Evolutionary conservation across 2,329 filamentous ascomycete genomes (phyloP), one percentile per base, ranked within the genome.

Genomic region (Neoascochyta sp.): DNA sequence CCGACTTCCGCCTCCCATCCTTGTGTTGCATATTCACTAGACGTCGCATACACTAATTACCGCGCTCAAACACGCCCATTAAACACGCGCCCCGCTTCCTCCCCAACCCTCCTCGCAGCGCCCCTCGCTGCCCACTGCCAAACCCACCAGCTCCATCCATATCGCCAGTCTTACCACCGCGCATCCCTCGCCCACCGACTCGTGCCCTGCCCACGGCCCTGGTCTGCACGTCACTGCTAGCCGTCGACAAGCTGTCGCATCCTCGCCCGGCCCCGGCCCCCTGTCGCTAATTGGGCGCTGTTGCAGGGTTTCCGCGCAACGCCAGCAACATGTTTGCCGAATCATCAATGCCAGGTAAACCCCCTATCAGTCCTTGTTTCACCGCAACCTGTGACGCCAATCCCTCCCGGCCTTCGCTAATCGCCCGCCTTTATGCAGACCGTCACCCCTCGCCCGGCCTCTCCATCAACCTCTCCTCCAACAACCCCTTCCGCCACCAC

Each of bases 401-500:
- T 30, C 17, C 18, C 18, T 10, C 7, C 24, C 15, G 13, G 10
- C 15, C 18, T 27, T 30, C 22, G 37, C 54, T 58, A 51, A 56
- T 53, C 45, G 36, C 38, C 46, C 32, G 16, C 33, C 40, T 34
- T 54, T 57, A 52, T 50, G 36, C 54, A 65, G 66, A 67, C 35
- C 62, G 63, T 32, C 62, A 64, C 49, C 71, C 66, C 45, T 74
- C 75, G 48, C 62, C 73, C 44, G 72, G 71, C 47, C 69, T 82
- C 57, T 69, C 75, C 32, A 67, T 83, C 60, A 82, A 80, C 64
- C 75, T 88, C 34, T 65, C 67, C 54, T 80, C 81, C 62, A 88
- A 88, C 73, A 89, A 89, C 60, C 84, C 84, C 41, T 89, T 76
- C 58, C 81, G 83, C 68, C 86, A 86, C 63, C 78, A 81, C 54